Conservation (phyloP, 2,329 filamentous ascomycete genomes). For the Pseudocercospora eumusae region DNA sequence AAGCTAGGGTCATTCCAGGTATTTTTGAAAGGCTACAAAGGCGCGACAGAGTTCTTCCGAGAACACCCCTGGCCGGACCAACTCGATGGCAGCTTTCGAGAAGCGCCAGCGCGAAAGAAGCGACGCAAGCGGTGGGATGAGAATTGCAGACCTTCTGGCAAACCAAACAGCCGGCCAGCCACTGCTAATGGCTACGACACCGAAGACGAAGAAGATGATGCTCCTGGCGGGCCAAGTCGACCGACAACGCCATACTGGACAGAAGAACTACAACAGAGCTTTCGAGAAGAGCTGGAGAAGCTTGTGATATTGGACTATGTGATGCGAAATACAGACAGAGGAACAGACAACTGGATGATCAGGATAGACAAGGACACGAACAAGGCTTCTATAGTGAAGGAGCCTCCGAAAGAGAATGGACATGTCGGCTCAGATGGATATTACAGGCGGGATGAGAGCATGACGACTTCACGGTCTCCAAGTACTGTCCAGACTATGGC, state of each 20-base stretch:
- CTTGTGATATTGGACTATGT: conserved; percentile 97
- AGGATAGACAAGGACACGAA: conserved; percentile 85
- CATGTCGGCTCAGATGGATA: conserved; percentile 33
- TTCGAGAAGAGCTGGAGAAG: conserved; percentile 93
- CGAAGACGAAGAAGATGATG: conserved; percentile 34
- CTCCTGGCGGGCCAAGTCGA: conserved; percentile 39
- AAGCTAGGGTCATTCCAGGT: conserved; percentile 97
- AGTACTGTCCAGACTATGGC: conserved; percentile 48
- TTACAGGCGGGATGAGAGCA: conserved; percentile 67
- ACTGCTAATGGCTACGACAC: conserved; percentile 48
- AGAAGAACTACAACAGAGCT: conserved; percentile 81
- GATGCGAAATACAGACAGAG: conserved; percentile 97
- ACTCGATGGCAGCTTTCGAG: conserved; percentile 64
- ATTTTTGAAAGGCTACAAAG: conserved; percentile 94
- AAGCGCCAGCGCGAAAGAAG: conserved; percentile 65
- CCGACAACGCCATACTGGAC: conserved; percentile 76
- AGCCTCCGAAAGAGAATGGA: conserved; percentile 68
- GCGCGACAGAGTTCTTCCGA: conserved; percentile 91
- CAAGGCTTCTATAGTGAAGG: conserved; percentile 80
- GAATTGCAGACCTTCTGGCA: conserved; percentile 69
- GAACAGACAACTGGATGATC: conserved; percentile 99
- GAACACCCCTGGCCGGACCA: conserved; percentile 98
- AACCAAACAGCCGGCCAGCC: conserved; percentile 35
- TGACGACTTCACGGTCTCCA: conserved; percentile 63
- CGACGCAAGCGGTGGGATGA: conserved; percentile 77